Base-by-base conservation (phyloP, 208 protist genomes). In the Baffinella frigidus region DNA sequence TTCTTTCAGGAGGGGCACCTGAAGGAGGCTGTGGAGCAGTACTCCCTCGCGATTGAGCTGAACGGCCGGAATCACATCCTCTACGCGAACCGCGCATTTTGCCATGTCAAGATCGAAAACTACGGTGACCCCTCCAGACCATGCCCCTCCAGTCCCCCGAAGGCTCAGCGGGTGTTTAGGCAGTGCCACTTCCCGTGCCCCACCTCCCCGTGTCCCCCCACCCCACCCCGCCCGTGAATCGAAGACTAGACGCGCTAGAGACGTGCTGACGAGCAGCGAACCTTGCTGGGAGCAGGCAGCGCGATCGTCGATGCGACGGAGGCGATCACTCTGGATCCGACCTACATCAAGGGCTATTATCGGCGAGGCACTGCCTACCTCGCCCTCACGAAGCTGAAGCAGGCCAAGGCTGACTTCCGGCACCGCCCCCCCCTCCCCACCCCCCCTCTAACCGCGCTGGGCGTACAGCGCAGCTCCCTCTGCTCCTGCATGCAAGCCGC, bases 331-430 rank as follows among this genome's bases (percentile, higher is more conserved):
- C n/a, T 84, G 74, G 48, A 84, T 45, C 74, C 74, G 30, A 62
- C 39, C 36, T 84, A 84, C 44, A 84, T 84, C 74, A 84, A 84
- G 44, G 74, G 44, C 44, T 84, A 84, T 33, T 84, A 62, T 43
- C 74, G 74, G 27, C 17, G 74, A 17, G 74, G 74, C 17, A 84
- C 44, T 20, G 74, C 74, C 2, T 45, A 84, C 30, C n/a, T 84
- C 41, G 48, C 48, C 14, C 74, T 84, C 38, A 11, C 27, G 17
- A 45, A 84, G 27, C 48, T 62, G 33, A 84, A 84, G 74, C 44
- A 45, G 36, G 74, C 74, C 74, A 33, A 43, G 27, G 74, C 30
- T 3, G 74, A 84, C 48, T 84, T 84, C 48, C 17, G 74, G 41
- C 24, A 14, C 17, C 56, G 30, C 0, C 17, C 0, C 7, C 56